Percentiles rank a stretch among this genome's conserved stretches.
phyloP scores from a whole-genome alignment of 495 filamentous ascomycete species.

The Parathielavia appendiculata region DNA sequence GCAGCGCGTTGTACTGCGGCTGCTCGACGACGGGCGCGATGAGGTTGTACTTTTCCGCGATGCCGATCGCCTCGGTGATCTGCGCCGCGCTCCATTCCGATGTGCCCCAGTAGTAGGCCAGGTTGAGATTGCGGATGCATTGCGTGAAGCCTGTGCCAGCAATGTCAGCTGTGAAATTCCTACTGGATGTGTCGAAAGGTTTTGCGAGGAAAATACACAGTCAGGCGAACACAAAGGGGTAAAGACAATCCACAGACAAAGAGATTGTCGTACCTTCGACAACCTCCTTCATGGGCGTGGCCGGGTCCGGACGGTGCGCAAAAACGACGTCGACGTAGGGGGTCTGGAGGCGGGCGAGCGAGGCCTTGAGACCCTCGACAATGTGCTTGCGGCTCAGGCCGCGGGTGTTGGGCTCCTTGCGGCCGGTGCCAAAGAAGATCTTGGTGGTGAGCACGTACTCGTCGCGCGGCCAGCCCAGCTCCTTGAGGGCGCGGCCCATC shows the following conservation, averaged over 20 bases:
- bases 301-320: conserved; percentile 76
- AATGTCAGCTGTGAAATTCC: no score
- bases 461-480: conserved; percentile 68
- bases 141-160: conserved; percentile 62
- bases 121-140: conserved; percentile 66
- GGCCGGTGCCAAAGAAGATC: conserved; percentile 43
- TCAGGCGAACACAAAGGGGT: no score
- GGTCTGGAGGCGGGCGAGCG: conserved; percentile 63
- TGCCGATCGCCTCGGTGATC: conserved; percentile 68
- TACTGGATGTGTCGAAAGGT: no score
- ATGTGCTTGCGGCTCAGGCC: conserved; percentile 78
- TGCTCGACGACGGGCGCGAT: conserved; percentile 81
- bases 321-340: conserved; percentile 78
- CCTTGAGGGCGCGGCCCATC: conserved; percentile 66
- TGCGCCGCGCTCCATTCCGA: conserved; percentile 81
- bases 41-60: conserved; percentile 69
- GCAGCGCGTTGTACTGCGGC: conserved; percentile 76
- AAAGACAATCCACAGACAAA: no score
- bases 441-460: conserved; percentile 86
- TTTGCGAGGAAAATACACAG: no score
- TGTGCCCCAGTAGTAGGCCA: conserved; percentile 85
- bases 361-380: conserved; percentile 47
- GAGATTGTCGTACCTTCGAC: conserved; percentile 50
- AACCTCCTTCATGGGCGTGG: conserved; percentile 81
- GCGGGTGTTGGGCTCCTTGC: conserved; percentile 55